Evolutionary conservation across 352 stramenopile species (phyloP).

Genomic region (Achlya hypogyna): DNA sequence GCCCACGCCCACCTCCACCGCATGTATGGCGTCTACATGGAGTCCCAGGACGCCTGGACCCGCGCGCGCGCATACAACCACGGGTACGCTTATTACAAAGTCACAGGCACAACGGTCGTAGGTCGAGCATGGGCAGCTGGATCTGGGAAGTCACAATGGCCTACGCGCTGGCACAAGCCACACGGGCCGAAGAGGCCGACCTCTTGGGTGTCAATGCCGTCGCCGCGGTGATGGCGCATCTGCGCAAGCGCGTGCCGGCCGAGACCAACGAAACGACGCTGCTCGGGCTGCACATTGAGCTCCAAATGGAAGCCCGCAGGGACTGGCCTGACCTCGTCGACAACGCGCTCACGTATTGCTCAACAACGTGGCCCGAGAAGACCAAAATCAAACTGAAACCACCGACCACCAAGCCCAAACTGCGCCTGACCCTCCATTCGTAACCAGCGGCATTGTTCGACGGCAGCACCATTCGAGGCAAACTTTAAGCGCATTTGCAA

Average conservation of each 20-base stretch:
- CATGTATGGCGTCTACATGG: conserved; percentile 13
- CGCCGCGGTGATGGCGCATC: neutral
- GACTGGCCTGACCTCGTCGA: conserved; percentile 15
- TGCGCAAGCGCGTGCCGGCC: neutral
- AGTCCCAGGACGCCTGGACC: conserved; percentile 14
- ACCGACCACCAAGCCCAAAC: neutral
- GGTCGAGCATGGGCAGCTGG: conserved; percentile 11
- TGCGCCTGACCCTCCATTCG: neutral
- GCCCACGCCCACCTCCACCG: conserved; percentile 1
- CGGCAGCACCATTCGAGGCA: too few species aligned
- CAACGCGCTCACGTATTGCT: conserved; percentile 14
- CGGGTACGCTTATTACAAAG: neutral
- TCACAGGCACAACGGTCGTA: neutral
- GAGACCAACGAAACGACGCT: neutral
- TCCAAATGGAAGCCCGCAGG: conserved; percentile 7
- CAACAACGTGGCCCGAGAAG: conserved; percentile 16
- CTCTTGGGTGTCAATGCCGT: neutral
- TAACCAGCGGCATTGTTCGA: too few species aligned
- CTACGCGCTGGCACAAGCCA: conserved; percentile 3
- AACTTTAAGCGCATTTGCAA: too few species aligned
- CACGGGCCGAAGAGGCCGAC: conserved; percentile 6
- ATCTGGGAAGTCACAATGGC: conserved; percentile 18
- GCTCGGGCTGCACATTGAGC: neutral
- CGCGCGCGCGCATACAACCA: neutral
- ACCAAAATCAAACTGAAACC: conserved; percentile 11